These are phyloP conservation scores for Hypoxylon lenormandii DNA, from an alignment of 495 filamentous ascomycete genomes.

Conservation along the genomic window DNA sequence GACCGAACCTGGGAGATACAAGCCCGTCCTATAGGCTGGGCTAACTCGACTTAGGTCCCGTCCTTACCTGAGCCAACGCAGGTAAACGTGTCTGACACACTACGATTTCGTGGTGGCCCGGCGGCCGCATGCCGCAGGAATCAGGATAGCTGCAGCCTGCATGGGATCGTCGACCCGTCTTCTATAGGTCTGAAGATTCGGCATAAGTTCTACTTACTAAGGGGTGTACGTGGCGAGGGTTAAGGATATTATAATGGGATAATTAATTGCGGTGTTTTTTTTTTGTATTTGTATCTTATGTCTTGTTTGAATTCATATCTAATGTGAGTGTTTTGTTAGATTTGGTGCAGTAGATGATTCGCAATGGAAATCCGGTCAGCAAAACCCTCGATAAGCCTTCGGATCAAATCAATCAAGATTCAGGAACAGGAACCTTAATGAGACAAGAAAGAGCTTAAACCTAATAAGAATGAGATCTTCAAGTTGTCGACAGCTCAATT, in stretches of 20 bases:
- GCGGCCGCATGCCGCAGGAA: constrained; percentile 23
- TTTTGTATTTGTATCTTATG: neutral
- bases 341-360: constrained; percentile 12
- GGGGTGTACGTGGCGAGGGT: constrained; percentile 8
- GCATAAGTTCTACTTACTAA: constrained; percentile 25
- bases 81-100: constrained; percentile 40
- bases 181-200: constrained; percentile 11
- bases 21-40: constrained; percentile 16
- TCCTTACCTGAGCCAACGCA: constrained; percentile 43
- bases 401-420: constrained; percentile 2
- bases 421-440: constrained; percentile 44
- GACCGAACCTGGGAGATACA: constrained; percentile 11
- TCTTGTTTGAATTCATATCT: too few species aligned
- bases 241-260: neutral
- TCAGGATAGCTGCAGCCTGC: constrained; percentile 22
- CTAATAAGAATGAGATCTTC: constrained; percentile 14
- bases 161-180: constrained; percentile 17
- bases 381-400: neutral
- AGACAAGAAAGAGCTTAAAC: constrained; percentile 12
- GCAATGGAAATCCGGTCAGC: constrained; percentile 4
- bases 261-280: too few species aligned
- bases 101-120: constrained; percentile 44
- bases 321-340: neutral
- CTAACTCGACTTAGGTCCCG: constrained; percentile 31
- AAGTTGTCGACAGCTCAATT: neutral